Evolutionary conservation across 441 rosid species (phyloP), one percentile per base, ranked within the genome.

Genomic region (Aquilaria agallochum): DNA sequence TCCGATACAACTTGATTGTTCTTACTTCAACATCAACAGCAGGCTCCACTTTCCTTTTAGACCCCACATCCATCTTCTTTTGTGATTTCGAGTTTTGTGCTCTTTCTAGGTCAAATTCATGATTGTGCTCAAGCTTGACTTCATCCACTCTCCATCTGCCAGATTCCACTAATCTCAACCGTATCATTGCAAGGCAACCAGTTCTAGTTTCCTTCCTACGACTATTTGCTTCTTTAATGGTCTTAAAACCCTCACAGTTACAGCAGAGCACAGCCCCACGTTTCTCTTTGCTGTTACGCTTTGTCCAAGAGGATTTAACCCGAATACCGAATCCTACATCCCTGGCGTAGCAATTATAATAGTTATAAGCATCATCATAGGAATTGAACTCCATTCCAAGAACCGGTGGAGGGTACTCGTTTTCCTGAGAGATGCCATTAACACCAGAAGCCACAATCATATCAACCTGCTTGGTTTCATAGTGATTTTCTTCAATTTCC

Each of bases 261-360:
- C 97, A 92, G 69, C 98, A 92, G 55, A 92, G 83, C 34, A 90
- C 97, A 5, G 98, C 98, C n/a, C 98, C 96, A 6, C 98, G 98
- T 68, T 92, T 92, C 83, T 90, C 97, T 77, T 92, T 92, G 80
- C 98, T 92, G 73, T 92, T 92, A 48, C 98, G 88, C 68, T 92
- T 89, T 7, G 94, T 88, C 98, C 96, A 92, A 0, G 98, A 92
- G 59, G 98, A 92, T 72, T 92, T 92, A 20, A 92, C 93, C 69
- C 96, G 76, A 64, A 92, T 88, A 9, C 88, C 96, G 53, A 93
- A 93, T 20, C 97, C 96, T 50, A 89, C 76, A 53, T 88, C 94
- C 68, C 80, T 81, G 0, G 96, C 95, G 62, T 85, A 93, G 55
- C 79, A 73, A 59, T 88, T 88, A 69, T 93, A 93, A 70, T 82